Evolutionary conservation across 2,329 filamentous ascomycete genomes (phyloP).

Genomic region (Ophiostoma sp.): DNA sequence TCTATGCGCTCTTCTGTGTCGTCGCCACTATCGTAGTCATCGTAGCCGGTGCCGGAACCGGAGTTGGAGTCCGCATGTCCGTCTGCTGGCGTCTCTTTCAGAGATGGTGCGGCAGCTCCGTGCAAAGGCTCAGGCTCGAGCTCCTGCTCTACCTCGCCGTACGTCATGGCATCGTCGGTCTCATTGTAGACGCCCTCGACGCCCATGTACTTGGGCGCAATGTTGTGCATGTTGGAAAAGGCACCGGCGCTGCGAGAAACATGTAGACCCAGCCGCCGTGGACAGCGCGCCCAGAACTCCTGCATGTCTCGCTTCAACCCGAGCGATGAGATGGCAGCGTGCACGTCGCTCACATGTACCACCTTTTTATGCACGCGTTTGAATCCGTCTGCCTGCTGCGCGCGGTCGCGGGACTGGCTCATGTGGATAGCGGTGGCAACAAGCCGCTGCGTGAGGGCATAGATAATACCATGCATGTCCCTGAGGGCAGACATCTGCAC

Average conservation of each 20-base stretch:
- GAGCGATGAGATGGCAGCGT: slow-evolving; percentile 46
- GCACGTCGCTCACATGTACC: slow-evolving; percentile 44
- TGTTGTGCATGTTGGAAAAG: slow-evolving; percentile 8
- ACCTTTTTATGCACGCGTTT: slow-evolving; percentile 29
- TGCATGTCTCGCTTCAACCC: slow-evolving; percentile 38
- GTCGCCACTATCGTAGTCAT: background rate
- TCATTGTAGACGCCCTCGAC: slow-evolving; percentile 16
- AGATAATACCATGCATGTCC: slow-evolving; percentile 64
- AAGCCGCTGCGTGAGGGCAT: slow-evolving; percentile 65
- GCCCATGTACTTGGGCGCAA: background rate
- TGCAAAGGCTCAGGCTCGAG: slow-evolving; percentile 2
- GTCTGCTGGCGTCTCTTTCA: slow-evolving; percentile 7
- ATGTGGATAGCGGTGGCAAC: slow-evolving; percentile 64
- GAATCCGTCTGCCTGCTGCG: slow-evolving; percentile 37
- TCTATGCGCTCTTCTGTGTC: slow-evolving; percentile 18
- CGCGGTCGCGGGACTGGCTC: slow-evolving; percentile 61
- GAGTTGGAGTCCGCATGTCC: background rate
- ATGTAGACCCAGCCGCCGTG: slow-evolving; percentile 46
- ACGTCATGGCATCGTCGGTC: slow-evolving; percentile 22
- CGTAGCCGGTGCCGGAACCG: slow-evolving; percentile 20
- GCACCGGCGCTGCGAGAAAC: slow-evolving; percentile 37
- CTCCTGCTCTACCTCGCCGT: slow-evolving; percentile 22
- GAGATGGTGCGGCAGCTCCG: slow-evolving; percentile 6
- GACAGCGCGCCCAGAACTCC: slow-evolving; percentile 45
- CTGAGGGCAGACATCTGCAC: slow-evolving; percentile 70